Conservation (phyloP, 371 early-diverging fungal species). For the Actinomucor elegans region DNA sequence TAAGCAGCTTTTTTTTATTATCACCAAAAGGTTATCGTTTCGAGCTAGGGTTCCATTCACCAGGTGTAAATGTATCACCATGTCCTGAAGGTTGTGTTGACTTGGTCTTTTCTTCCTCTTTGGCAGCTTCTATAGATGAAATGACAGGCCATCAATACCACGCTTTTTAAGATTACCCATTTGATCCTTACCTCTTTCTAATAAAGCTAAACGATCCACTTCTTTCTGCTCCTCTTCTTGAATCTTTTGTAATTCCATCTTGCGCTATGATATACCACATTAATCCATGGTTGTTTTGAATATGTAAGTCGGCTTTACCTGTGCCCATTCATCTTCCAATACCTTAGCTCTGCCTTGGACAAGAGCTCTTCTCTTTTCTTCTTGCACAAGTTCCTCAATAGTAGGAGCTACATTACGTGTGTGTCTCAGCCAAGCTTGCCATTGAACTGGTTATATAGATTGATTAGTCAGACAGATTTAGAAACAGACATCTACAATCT, state of each 20-base stretch:
- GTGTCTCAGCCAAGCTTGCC: constrained; percentile 75
- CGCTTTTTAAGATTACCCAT: background rate
- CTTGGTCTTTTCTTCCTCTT: background rate
- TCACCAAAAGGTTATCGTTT: too few relatives aligned
- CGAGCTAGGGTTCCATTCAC: constrained; percentile 35
- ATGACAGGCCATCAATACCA: background rate
- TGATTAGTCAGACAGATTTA: too few relatives aligned
- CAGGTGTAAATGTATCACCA: constrained; percentile 44
- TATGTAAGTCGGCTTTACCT: constrained; percentile 10
- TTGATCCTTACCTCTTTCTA: constrained; percentile 10
- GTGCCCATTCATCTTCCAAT: constrained; percentile 29
- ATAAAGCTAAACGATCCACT: constrained; percentile 1
- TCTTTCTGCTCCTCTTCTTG: constrained; percentile 10
- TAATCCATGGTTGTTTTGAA: background rate
- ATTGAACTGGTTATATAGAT: constrained; percentile 71
- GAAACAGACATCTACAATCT: too few relatives aligned
- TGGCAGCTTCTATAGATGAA: background rate
- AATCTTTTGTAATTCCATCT: constrained; percentile 18
- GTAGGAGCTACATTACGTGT: constrained; percentile 60
- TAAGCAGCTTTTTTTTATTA: too few relatives aligned
- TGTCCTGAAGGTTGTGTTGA: constrained; percentile 34
- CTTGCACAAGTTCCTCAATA: constrained; percentile 44
- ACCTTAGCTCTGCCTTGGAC: constrained; percentile 58
- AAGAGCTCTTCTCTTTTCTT: constrained; percentile 27
- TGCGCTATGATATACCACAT: constrained; percentile 16